Evolutionary conservation across 495 filamentous ascomycete species (phyloP).

Genomic region (Recurvomyces mirabilis): DNA sequence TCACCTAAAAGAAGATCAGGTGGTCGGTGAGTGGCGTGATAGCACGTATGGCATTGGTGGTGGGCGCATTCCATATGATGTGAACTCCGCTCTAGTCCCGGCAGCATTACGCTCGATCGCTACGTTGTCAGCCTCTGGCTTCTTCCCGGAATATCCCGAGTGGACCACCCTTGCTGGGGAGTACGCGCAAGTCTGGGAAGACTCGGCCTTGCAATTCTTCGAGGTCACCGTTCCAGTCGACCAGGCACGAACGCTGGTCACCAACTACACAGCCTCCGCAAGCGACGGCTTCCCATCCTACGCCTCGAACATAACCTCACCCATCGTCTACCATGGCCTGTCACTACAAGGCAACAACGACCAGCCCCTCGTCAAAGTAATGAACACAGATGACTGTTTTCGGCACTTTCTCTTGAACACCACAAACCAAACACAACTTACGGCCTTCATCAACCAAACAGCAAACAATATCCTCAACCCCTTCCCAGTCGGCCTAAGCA

Average conservation of each 20-base stretch:
- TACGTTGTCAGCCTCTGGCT: slow-evolving; percentile 37
- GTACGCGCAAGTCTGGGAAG: slow-evolving; percentile 54
- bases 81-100: slow-evolving; percentile 52
- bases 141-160: slow-evolving; percentile 38
- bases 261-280: slow-evolving; percentile 35
- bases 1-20: slow-evolving; percentile 41
- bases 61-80: slow-evolving; percentile 53
- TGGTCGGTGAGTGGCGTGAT: slow-evolving; percentile 56
- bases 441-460: slow-evolving; percentile 42
- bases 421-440: slow-evolving; percentile 46
- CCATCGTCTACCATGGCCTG: slow-evolving; percentile 46
- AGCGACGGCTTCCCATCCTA: slow-evolving; percentile 36
- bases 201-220: slow-evolving; percentile 50
- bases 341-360: slow-evolving; percentile 43
- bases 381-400: slow-evolving; percentile 57
- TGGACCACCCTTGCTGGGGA: slow-evolving; percentile 38
- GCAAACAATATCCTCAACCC: slow-evolving; percentile 44
- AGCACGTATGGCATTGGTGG: slow-evolving; percentile 50
- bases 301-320: slow-evolving; percentile 31
- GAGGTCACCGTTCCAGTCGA: slow-evolving; percentile 33
- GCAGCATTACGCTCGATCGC: slow-evolving; percentile 50
- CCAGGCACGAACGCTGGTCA: slow-evolving; percentile 36
- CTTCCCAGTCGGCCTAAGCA: slow-evolving; percentile 51
- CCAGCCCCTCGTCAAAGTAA: slow-evolving; percentile 42
- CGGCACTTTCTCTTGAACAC: slow-evolving; percentile 52